Percentiles rank a stretch among this genome's conserved stretches.
phyloP scores from a whole-genome alignment of 139 green algal genomes.

The Micractinium conductrix region DNA sequence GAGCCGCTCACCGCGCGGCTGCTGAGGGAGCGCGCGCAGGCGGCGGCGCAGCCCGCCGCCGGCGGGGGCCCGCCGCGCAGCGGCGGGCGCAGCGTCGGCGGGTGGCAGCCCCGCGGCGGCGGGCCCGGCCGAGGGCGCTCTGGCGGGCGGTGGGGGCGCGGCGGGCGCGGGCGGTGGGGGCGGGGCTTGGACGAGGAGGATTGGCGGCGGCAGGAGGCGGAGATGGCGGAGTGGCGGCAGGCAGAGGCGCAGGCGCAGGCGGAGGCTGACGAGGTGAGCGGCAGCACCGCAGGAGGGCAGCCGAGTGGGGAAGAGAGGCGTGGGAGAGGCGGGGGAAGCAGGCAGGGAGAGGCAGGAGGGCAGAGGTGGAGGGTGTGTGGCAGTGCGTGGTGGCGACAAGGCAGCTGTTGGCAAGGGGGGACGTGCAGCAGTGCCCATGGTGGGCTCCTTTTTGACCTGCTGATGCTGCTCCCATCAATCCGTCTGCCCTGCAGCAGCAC shows the following conservation, averaged over 20 bases:
- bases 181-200: not conserved
- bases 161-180: not conserved
- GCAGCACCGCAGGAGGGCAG: not conserved
- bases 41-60: not conserved
- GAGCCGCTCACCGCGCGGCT: conserved; percentile 15
- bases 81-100: not conserved
- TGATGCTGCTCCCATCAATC: not conserved
- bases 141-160: not conserved
- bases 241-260: not conserved
- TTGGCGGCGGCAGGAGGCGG: not conserved
- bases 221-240: not conserved
- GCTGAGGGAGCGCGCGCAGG: conserved; percentile 19
- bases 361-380: not conserved
- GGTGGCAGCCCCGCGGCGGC: not conserved
- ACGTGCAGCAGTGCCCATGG: no score
- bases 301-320: not conserved
- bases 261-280: not conserved
- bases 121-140: not conserved
- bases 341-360: not conserved
- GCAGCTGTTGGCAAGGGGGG: no score
- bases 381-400: not conserved
- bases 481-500: no score
- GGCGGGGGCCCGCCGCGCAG: not conserved
- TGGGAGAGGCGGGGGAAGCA: no score
- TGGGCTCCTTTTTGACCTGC: not conserved